A percentile compares a stretch with the other conserved stretches of the same genome.
These are phyloP conservation scores for Talaromyces piceae DNA, from an alignment of 2,329 filamentous ascomycete species.

Conservation along the genomic window DNA sequence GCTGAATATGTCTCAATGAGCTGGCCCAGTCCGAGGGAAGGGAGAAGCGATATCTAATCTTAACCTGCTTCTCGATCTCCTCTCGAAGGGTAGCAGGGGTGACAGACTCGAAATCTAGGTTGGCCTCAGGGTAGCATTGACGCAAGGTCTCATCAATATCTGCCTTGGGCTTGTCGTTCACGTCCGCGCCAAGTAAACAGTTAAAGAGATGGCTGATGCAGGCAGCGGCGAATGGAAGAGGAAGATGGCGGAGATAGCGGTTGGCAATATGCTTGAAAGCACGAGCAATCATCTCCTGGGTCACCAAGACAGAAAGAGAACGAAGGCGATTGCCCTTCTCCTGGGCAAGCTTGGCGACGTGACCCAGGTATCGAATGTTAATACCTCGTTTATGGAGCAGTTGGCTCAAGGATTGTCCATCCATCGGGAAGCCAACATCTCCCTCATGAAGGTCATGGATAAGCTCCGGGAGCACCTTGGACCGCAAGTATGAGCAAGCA, in stretches of 20 bases:
- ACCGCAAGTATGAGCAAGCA: slow-evolving; percentile 69
- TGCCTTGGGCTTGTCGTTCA: slow-evolving; percentile 70
- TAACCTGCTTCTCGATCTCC: slow-evolving; percentile 65
- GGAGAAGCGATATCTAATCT: slow-evolving; percentile 67
- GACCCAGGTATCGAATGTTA: slow-evolving; percentile 93
- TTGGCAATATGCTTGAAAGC: slow-evolving; percentile 89
- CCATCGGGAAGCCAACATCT: slow-evolving; percentile 96
- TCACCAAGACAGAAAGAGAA: slow-evolving; percentile 66
- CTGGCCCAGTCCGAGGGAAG: slow-evolving; percentile 62
- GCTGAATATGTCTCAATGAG: slow-evolving; percentile 65
- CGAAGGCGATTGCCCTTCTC: slow-evolving; percentile 62
- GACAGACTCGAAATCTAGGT: slow-evolving; percentile 71
- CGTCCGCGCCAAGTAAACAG: slow-evolving; percentile 71
- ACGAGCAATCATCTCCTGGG: slow-evolving; percentile 92
- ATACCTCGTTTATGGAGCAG: slow-evolving; percentile 95
- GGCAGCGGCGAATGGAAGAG: slow-evolving; percentile 69
- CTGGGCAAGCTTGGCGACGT: slow-evolving; percentile 63
- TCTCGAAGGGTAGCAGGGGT: slow-evolving; percentile 64
- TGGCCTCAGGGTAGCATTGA: slow-evolving; percentile 69
- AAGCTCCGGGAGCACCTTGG: slow-evolving; percentile 74
- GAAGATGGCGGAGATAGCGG: slow-evolving; percentile 69
- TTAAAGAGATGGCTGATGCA: slow-evolving; percentile 85
- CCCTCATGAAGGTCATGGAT: slow-evolving; percentile 82
- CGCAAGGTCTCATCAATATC: slow-evolving; percentile 70
- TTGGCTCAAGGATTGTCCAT: slow-evolving; percentile 81